phyloP scores from a whole-genome alignment of 495 filamentous ascomycete genomes.

The Mytilinidion resinicola region DNA sequence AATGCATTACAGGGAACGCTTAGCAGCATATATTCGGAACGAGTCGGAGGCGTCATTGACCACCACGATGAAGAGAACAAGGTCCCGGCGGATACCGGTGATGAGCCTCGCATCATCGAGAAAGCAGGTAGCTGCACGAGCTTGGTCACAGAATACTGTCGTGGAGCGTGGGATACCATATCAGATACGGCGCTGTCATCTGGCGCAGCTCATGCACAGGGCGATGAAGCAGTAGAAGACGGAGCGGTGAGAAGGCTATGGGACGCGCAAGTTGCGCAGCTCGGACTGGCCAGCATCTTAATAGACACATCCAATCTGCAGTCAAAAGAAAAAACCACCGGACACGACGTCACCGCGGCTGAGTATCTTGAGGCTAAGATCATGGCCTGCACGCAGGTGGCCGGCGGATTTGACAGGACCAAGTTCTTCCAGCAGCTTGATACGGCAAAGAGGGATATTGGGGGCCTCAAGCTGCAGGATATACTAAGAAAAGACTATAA shows the following conservation, averaged over 20 bases:
- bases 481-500: conserved; percentile 90
- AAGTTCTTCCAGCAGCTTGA: conserved; percentile 59
- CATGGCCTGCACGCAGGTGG: conserved; percentile 30
- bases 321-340: conserved; percentile 64
- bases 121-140: conserved; percentile 72
- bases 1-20: conserved; percentile 63
- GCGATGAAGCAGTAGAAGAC: conserved; percentile 18
- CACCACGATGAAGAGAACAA: conserved; percentile 80
- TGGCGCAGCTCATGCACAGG: conserved; percentile 34
- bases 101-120: conserved; percentile 57
- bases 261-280: conserved; percentile 59
- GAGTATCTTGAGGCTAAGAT: conserved; percentile 56
- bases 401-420: conserved; percentile 46
- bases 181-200: conserved; percentile 26
- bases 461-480: conserved; percentile 59
- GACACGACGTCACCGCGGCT: conserved; percentile 58
- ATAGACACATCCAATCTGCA: conserved; percentile 78
- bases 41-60: conserved; percentile 74
- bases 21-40: conserved; percentile 35
- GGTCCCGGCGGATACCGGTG: conserved; percentile 44
- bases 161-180: conserved; percentile 48
- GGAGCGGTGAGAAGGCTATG: conserved; percentile 34
- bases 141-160: conserved; percentile 61
- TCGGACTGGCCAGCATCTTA: conserved; percentile 75
- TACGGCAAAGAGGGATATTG: conserved; percentile 65